Evolutionary conservation across 1,139 yeast species (phyloP), one percentile per base, ranked within the genome.

Genomic region (Saccharomycopsis crataegensis): DNA sequence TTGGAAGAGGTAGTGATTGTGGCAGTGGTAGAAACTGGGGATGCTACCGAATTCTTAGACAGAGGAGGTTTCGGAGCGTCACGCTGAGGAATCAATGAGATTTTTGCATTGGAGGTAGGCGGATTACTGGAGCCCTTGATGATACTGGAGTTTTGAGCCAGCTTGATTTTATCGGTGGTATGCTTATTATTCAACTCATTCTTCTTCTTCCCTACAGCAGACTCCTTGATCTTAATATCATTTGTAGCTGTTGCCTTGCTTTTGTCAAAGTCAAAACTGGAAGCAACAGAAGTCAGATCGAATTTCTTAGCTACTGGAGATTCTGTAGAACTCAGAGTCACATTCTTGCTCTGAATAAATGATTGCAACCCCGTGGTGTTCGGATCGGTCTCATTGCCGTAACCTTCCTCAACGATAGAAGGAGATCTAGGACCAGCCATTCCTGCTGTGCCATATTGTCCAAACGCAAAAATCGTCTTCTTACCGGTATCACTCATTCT

Each of bases 41-140:
- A 22, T 22, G 28, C 4, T 22, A 22, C 28, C 28, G 5, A 33
- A 37, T 12, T n/a, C 3, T 28, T 40, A 22, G 41, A 33, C 8
- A 22, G 55, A 9, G 79, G 78, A 4, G 74, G 70, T 49, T 61
- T 65, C 12, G 81, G 81, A 2, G 80, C 80, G 40, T 62, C 69
- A 59, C 81, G 64, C 60, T 71, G 72, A 1, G 80, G 78, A 50
- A 68, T 71, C 60, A 74, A 66, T 48, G 28, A 22, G 28, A 22
- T 22, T 22, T 22, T 22, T 22, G 28, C 28, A 22, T 22, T 22
- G 28, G 28, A 22, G 4, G 28, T 22, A 22, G 28, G 4, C 4
- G 28, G 28, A 4, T 22, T 22, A 22, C 28, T 22, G 28, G 28
- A 22, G 28, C 28, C 28, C 28, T 22, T 22, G 28, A 22, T 22